Base-by-base conservation (phyloP, 2,329 filamentous ascomycete genomes). In the Penicillium hesseltinei region DNA sequence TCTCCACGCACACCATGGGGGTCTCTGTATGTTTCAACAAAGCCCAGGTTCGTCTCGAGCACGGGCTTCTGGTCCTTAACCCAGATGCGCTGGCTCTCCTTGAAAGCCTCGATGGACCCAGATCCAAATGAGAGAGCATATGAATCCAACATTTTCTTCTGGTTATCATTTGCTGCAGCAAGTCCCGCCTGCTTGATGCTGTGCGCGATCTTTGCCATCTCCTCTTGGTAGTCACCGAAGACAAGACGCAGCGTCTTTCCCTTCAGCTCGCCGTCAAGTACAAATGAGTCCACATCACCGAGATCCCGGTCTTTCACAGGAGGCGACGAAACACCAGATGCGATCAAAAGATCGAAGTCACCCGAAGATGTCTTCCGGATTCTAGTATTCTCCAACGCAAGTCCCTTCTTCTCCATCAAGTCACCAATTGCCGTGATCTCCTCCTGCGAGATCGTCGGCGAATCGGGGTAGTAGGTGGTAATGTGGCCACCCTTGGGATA, bases 21-120 rank as follows among this genome's bases (percentile, higher is more conserved):
- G 69, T 95, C 91, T 65, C 90, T 82, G 72, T 94, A 94, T 0
- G 90, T 92, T 77, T 94, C 90, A 51, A 94, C 88, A 70, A 94
- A 94, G 1, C 90, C 90, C 64, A 93, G 83, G 71, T 93, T 91
- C 44, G 83, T 88, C 75, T 94, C 90, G 35, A 95, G 85, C 75
- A 84, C 85, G 4, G 91, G 91, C 21, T 88, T 87, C 73, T 92
- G 90, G 71, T 95, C 90, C 69, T 87, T 85, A 63, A 94, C 91
- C 91, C 91, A 94, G 67, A 83, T 84, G 62, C 89, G 82, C 73
- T 94, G 90, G 62, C 87, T 88, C 70, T 93, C 85, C 74, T 92
- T 92, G 80, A 90, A 92, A 13, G 86, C 86, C 60, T 90, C 81
- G 48, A 93, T 80, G 25, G 89, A 92, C 38, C 91, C 91, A 23